These are phyloP conservation scores for Triticum urartu DNA, from an alignment of 176 grass and related monocot species.

Conservation along the genomic window DNA sequence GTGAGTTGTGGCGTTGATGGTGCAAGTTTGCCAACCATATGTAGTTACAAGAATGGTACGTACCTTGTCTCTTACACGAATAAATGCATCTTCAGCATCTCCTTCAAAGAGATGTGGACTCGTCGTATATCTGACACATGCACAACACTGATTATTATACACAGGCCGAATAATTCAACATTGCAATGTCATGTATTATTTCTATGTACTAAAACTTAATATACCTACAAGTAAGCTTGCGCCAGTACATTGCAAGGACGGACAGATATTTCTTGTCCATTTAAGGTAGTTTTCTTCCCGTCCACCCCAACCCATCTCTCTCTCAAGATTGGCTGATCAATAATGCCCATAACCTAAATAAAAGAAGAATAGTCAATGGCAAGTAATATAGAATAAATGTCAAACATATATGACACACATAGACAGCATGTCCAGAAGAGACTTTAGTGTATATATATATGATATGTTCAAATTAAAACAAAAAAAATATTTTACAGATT, in stretches of 20 bases:
- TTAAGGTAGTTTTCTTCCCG: conserved; percentile 76
- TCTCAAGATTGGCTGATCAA: conserved; percentile 77
- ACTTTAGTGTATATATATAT: not conserved
- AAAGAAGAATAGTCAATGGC: conserved; percentile 2
- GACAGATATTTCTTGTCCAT: conserved; percentile 70
- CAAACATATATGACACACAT: not conserved
- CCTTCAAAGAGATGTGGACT: conserved; percentile 88
- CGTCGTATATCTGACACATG: conserved; percentile 75
- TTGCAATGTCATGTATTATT: not conserved
- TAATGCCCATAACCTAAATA: conserved; percentile 77
- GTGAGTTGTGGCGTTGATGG: not conserved
- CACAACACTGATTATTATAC: conserved; percentile 13
- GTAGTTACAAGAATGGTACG: not conserved
- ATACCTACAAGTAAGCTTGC: conserved; percentile 90
- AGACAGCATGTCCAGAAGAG: not conserved
- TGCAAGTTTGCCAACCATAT: not conserved
- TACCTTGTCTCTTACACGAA: conserved; percentile 82
- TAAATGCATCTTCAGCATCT: conserved; percentile 76
- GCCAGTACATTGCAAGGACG: conserved; percentile 62
- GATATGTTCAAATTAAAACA: not conserved
- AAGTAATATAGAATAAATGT: not conserved
- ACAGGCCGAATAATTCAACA: not conserved
- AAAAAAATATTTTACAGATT: not conserved
- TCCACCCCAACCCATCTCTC: conserved; percentile 88
- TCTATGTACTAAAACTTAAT: conserved; percentile 3